These are phyloP conservation scores for Craterostigma plantagineum DNA, from an alignment of 257 asterid species.

Conservation along the genomic window DNA sequence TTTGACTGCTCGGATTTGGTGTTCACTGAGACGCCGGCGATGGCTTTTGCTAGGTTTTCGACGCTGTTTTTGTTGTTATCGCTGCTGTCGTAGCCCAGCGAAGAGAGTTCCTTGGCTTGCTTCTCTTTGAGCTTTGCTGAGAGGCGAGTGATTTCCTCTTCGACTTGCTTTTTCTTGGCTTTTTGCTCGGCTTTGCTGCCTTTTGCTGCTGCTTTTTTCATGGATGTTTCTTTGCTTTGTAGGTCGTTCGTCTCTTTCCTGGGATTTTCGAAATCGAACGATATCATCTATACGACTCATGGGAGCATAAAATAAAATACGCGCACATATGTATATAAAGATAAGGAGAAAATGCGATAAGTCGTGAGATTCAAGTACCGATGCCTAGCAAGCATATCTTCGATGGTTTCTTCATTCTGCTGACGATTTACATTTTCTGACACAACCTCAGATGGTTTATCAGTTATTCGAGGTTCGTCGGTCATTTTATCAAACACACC, in stretches of 20 bases:
- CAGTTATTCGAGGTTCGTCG: conserved; percentile 23
- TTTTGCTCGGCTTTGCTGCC: conserved; percentile 98
- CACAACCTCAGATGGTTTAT: conserved; percentile 16
- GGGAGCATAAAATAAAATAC: no score
- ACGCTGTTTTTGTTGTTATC: conserved; percentile 28
- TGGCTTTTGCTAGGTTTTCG: conserved; percentile 63
- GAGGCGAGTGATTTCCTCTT: conserved; percentile 59
- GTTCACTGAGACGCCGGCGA: conserved; percentile 71
- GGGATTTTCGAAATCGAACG: conserved; percentile 12
- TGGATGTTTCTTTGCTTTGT: conserved; percentile 63
- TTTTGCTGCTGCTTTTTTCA: conserved; percentile 88
- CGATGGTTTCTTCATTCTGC: conserved; percentile 28
- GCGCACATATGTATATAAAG: background rate
- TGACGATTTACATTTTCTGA: conserved; percentile 18
- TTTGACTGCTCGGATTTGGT: conserved; percentile 41
- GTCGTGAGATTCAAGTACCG: conserved; percentile 7
- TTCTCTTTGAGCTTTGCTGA: conserved; percentile 51
- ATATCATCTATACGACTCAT: no score
- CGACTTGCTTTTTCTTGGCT: conserved; percentile 95
- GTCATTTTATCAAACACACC: conserved; percentile 21
- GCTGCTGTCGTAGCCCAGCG: conserved; percentile 36
- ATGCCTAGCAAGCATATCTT: conserved; percentile 59
- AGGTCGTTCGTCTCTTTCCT: conserved; percentile 75
- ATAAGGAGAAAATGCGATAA: background rate
- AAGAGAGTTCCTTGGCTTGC: conserved; percentile 62